phyloP scores from a whole-genome alignment of 2,329 filamentous ascomycete species.

The Fonsecaea monophora region DNA sequence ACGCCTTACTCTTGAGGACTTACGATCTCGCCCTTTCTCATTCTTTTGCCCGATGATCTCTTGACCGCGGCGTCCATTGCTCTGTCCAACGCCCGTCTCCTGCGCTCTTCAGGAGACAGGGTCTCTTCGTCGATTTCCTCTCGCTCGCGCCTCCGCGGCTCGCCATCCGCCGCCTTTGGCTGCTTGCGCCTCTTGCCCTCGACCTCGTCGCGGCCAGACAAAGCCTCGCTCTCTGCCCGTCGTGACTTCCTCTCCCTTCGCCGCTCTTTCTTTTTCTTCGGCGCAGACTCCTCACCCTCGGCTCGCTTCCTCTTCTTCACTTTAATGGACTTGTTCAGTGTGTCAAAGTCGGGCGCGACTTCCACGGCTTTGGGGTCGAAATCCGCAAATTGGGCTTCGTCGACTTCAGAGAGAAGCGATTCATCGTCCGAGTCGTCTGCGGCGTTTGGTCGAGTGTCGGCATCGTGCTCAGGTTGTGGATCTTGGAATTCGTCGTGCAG shows the following conservation, averaged over 20 bases:
- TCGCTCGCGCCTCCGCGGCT: slow-evolving; percentile 54
- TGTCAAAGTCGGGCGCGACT: slow-evolving; percentile 67
- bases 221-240: slow-evolving; percentile 63
- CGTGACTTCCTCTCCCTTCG: slow-evolving; percentile 63
- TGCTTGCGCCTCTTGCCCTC: slow-evolving; percentile 63
- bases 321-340: slow-evolving; percentile 63
- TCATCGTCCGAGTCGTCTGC: slow-evolving; percentile 64
- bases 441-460: slow-evolving; percentile 41
- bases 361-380: slow-evolving; percentile 68
- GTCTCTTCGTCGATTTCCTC: slow-evolving; percentile 77
- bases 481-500: slow-evolving; percentile 34
- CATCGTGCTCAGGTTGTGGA: slow-evolving; percentile 33
- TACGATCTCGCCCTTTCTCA: slow-evolving; percentile 87
- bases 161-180: slow-evolving; percentile 58
- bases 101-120: slow-evolving; percentile 72
- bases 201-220: slow-evolving; percentile 58
- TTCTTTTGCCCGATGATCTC: slow-evolving; percentile 72
- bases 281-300: slow-evolving; percentile 66
- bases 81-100: slow-evolving; percentile 81
- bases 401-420: slow-evolving; percentile 68
- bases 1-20: slow-evolving; percentile 44
- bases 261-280: slow-evolving; percentile 71
- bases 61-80: slow-evolving; percentile 89
- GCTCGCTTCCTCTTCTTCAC: slow-evolving; percentile 71
- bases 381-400: slow-evolving; percentile 70